These are phyloP conservation scores for Scedosporium aurantiacum DNA, from an alignment of 2,329 filamentous ascomycete species.

Conservation along the genomic window DNA sequence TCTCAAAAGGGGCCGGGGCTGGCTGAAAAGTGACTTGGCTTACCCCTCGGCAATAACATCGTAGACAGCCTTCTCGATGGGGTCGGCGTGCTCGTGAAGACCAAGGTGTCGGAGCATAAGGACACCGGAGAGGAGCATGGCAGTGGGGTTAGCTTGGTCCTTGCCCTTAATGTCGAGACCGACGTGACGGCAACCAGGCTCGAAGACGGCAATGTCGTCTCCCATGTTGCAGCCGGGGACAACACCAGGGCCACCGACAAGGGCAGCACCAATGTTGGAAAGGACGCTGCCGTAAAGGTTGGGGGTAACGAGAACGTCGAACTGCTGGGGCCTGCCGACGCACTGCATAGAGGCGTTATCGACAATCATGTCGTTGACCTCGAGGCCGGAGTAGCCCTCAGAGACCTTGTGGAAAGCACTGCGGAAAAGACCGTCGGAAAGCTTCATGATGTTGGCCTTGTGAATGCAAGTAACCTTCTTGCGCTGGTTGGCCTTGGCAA, in stretches of 20 bases:
- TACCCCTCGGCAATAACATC: slow-evolving; percentile 80
- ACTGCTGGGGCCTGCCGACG: slow-evolving; percentile 91
- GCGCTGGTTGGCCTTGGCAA: slow-evolving; percentile 95
- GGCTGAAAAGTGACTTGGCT: slow-evolving; percentile 28
- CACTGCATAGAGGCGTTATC: slow-evolving; percentile 99
- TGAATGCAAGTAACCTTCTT: slow-evolving; percentile 99
- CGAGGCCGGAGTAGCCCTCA: slow-evolving; percentile 89
- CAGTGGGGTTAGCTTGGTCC: slow-evolving; percentile 97
- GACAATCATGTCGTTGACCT: slow-evolving; percentile 99
- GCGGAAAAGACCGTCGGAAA: slow-evolving; percentile 96
- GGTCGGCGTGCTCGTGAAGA: slow-evolving; percentile 95
- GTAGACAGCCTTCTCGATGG: slow-evolving; percentile 80
- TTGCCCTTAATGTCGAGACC: slow-evolving; percentile 99
- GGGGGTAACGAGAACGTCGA: slow-evolving; percentile 99
- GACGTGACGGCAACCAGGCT: slow-evolving; percentile 98
- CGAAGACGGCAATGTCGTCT: slow-evolving; percentile 93
- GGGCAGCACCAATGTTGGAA: slow-evolving; percentile 95
- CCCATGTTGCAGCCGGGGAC: slow-evolving; percentile 99
- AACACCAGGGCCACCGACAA: slow-evolving; percentile 92
- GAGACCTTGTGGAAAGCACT: slow-evolving; percentile 90
- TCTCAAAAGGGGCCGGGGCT: no score
- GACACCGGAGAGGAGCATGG: slow-evolving; percentile 84
- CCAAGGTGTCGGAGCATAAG: slow-evolving; percentile 97
- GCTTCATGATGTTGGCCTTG: slow-evolving; percentile 99
- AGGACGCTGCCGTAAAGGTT: slow-evolving; percentile 98